Conservation (phyloP, 2,329 filamentous ascomycete genomes). For the Penicillium polonicum region DNA sequence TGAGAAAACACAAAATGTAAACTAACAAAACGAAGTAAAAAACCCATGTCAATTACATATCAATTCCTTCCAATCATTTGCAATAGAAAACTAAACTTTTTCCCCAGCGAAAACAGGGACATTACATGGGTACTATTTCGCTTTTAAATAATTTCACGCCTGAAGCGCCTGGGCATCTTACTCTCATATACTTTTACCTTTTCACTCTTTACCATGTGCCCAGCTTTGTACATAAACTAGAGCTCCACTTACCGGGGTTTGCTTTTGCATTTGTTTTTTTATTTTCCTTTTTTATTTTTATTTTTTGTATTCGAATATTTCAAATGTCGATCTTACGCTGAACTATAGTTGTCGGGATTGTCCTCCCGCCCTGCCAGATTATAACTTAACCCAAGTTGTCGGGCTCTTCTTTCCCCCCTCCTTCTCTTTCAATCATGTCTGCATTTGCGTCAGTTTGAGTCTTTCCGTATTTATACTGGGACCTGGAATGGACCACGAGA, state of each 20-base stretch:
- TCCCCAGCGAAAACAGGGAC: not conserved
- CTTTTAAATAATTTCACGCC: conserved; percentile 1
- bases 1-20: not conserved
- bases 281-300: not conserved
- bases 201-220: conserved; percentile 3
- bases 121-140: not conserved
- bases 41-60: not conserved
- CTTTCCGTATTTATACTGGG: conserved; percentile 8
- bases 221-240: conserved; percentile 19
- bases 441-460: conserved; percentile 1
- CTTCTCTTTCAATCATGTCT: conserved; percentile 2
- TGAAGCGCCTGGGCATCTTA: conserved; percentile 1
- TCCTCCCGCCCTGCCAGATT: conserved; percentile 34
- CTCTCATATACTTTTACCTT: not conserved
- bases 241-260: conserved; percentile 20
- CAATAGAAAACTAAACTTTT: not conserved
- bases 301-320: conserved; percentile 13
- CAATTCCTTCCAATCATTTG: not conserved
- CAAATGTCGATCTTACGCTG: conserved; percentile 21
- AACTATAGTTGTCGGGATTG: conserved; percentile 31
- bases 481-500: conserved; percentile 11
- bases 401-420: conserved; percentile 25
- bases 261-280: conserved; percentile 2
- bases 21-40: not conserved
- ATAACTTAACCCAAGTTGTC: conserved; percentile 41